Conservation (phyloP, 208 protist species). For the Leishmania gerbilli region DNA sequence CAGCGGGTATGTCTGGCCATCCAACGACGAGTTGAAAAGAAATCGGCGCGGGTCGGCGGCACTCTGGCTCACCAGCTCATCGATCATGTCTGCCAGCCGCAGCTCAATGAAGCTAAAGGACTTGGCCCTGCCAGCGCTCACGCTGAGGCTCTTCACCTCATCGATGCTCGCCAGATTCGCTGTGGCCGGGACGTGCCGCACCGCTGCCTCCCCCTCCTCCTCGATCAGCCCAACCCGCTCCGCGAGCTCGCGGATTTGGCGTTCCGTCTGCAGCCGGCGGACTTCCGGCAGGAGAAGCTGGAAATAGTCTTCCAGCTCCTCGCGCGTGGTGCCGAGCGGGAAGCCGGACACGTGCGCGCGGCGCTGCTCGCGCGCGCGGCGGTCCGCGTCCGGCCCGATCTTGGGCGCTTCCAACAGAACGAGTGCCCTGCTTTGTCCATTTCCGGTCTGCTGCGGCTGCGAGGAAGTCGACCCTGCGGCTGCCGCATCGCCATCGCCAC, state of each 20-base stretch:
- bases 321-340: slow-evolving; percentile 49
- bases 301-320: slow-evolving; percentile 77
- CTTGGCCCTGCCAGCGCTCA: slow-evolving; percentile 60
- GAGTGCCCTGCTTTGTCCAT: slow-evolving; percentile 24
- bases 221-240: slow-evolving; percentile 23
- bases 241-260: slow-evolving; percentile 60
- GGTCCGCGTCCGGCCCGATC: slow-evolving; percentile 64
- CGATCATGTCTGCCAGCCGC: slow-evolving; percentile 77
- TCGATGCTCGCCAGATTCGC: slow-evolving; percentile 68
- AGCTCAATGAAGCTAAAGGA: slow-evolving; percentile 88
- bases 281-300: slow-evolving; percentile 69
- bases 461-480: neutral
- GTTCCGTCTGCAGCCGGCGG: slow-evolving; percentile 69
- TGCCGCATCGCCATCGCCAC: slow-evolving; percentile 4
- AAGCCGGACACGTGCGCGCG: slow-evolving; percentile 86
- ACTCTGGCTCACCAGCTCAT: slow-evolving; percentile 70
- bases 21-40: slow-evolving; percentile 50
- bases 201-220: slow-evolving; percentile 39
- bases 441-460: neutral
- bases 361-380: slow-evolving; percentile 65
- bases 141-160: slow-evolving; percentile 48
- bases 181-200: slow-evolving; percentile 63
- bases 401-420: slow-evolving; percentile 71
- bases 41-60: slow-evolving; percentile 55
- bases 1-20: slow-evolving; percentile 58